Evolutionary conservation across 306 rosid genomes (phyloP).

Genomic region (Sicyos baderoa): DNA sequence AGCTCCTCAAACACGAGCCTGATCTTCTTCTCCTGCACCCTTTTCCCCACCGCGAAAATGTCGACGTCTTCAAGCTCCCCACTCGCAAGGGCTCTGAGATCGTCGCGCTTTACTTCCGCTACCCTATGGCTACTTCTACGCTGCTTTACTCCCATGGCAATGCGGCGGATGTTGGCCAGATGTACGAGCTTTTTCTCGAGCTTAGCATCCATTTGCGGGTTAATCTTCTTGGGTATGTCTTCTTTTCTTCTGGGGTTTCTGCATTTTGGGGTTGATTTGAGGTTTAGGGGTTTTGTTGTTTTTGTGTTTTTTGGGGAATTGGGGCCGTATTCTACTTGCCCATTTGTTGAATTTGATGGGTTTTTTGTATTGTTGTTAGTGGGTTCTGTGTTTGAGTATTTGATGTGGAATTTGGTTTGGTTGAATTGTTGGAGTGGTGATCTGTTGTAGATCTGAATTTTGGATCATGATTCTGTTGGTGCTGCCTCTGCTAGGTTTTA

Average conservation of each 20-base stretch:
- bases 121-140: conserved; percentile 69
- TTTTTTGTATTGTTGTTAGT: background rate
- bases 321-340: no score
- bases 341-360: background rate
- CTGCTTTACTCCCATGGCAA: conserved; percentile 80
- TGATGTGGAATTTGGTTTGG: background rate
- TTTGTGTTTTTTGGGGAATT: background rate
- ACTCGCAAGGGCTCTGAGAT: conserved; percentile 73
- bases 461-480: background rate
- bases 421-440: conserved; percentile 9
- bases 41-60: conserved; percentile 66
- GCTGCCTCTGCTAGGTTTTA: background rate
- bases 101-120: conserved; percentile 66
- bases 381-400: background rate
- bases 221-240: conserved; percentile 59
- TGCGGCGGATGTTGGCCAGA: conserved; percentile 81
- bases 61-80: conserved; percentile 56
- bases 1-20: conserved; percentile 37
- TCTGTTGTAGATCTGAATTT: conserved; percentile 12
- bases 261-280: background rate
- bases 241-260: background rate
- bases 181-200: conserved; percentile 79
- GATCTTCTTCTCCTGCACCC: conserved; percentile 47
- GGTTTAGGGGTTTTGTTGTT: background rate
- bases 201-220: conserved; percentile 66